These are phyloP conservation scores for Leccinum fuscescens DNA, from an alignment of 1,284 basidiomycete species.

Conservation along the genomic window DNA sequence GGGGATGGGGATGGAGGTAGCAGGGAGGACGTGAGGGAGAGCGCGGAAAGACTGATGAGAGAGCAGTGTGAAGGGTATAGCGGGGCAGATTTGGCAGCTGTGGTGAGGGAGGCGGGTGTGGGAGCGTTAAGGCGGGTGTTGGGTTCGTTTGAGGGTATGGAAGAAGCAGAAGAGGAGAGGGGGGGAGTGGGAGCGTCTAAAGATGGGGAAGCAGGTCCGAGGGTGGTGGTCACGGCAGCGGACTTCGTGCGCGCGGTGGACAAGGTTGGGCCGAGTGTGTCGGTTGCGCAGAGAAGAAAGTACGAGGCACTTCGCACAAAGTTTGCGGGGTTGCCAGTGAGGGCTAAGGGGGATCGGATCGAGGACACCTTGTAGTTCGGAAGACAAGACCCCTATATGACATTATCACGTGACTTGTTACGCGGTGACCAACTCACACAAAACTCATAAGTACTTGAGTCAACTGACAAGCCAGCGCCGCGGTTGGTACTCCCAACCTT, in stretches of 20 bases:
- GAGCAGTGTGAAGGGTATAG: slow-evolving; percentile 72
- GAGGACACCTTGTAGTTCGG: slow-evolving; percentile 12
- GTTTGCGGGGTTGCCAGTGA: slow-evolving; percentile 72
- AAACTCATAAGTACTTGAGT: too few relatives aligned
- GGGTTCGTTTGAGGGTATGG: slow-evolving; percentile 54
- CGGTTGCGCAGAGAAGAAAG: slow-evolving; percentile 72
- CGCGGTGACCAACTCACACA: not conserved
- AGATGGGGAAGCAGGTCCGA: slow-evolving; percentile 13
- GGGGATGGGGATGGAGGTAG: not conserved
- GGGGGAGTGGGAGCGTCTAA: slow-evolving; percentile 2
- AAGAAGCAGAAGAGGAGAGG: slow-evolving; percentile 14
- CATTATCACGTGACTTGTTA: not conserved
- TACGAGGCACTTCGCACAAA: slow-evolving; percentile 75
- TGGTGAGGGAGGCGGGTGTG: slow-evolving; percentile 90
- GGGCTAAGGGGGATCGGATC: slow-evolving; percentile 25
- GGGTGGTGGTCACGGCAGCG: slow-evolving; percentile 50
- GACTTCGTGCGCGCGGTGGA: slow-evolving; percentile 79
- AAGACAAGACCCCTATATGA: not conserved
- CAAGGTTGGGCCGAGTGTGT: slow-evolving; percentile 89
- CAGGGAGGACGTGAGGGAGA: slow-evolving; percentile 24
- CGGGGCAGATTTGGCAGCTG: slow-evolving; percentile 85
- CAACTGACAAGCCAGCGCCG: too few relatives aligned
- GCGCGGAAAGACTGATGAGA: slow-evolving; percentile 49
- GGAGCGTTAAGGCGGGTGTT: slow-evolving; percentile 74
- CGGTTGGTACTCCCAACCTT: not conserved